A percentile compares a stretch with the other conserved stretches of the same genome.
These are phyloP conservation scores for Septoria petroselini DNA, from an alignment of 2,329 filamentous ascomycete species.

Conservation along the genomic window DNA sequence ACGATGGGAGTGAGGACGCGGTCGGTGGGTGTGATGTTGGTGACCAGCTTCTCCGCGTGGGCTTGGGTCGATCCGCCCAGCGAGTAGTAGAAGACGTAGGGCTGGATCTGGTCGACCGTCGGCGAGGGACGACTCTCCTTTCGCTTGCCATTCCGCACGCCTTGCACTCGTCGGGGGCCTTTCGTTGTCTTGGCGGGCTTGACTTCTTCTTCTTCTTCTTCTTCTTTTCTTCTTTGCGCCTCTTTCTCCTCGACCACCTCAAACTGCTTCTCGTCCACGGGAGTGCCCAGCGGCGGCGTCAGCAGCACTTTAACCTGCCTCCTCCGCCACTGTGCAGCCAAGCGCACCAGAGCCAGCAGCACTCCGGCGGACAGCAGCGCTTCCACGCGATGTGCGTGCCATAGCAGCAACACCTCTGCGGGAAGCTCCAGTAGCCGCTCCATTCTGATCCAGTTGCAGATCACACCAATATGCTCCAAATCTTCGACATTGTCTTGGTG, in stretches of 20 bases:
- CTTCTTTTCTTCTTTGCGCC: not conserved
- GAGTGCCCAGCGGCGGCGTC: constrained; percentile 27
- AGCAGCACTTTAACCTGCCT: constrained; percentile 24
- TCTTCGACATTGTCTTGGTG: no score
- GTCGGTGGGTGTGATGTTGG: constrained; percentile 46
- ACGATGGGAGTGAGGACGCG: constrained; percentile 59
- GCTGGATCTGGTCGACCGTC: constrained; percentile 51
- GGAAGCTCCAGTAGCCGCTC: constrained; percentile 25
- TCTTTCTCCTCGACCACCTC: not conserved
- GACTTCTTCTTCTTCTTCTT: not conserved
- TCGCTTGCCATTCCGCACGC: constrained; percentile 28
- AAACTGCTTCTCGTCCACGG: constrained; percentile 25
- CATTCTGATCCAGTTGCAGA: constrained; percentile 15
- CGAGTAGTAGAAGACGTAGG: constrained; percentile 84
- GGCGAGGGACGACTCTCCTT: constrained; percentile 11
- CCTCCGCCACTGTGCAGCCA: constrained; percentile 30
- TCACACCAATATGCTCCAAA: no score
- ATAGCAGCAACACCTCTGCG: constrained; percentile 34
- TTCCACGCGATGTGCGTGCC: constrained; percentile 35
- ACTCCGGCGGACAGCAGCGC: constrained; percentile 34
- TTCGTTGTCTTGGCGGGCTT: constrained; percentile 16
- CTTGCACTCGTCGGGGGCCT: constrained; percentile 35
- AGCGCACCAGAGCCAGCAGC: constrained; percentile 31
- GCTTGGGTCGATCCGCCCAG: constrained; percentile 79
- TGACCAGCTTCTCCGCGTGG: constrained; percentile 62